Base-by-base conservation (phyloP, 352 stramenopile species). In the Pythium aquatile region DNA sequence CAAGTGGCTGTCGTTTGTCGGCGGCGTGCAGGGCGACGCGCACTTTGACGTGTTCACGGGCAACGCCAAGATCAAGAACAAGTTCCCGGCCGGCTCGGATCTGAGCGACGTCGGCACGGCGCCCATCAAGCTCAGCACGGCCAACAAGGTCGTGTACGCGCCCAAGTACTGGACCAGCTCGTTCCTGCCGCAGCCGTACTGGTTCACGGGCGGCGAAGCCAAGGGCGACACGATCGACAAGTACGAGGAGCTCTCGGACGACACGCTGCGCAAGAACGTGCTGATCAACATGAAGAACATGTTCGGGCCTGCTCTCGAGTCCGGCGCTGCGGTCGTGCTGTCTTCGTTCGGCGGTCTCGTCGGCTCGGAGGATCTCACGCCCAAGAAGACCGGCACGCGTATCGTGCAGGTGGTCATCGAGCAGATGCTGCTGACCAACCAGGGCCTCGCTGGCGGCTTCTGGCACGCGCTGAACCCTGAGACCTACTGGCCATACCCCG, bases 391-490 rank as follows among this genome's bases (percentile, higher is more conserved):
- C n/a, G 88, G 81, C 44, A 88, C 85, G 29, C 85, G 83, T 32
- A 88, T 91, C 53, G 49, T 92, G 26, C 61, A 87, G 55, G 60
- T 85, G 26, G 30, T 91, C 8, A 85, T 95, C 37, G 63, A 78
- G 13, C 60, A 81, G 20, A 95, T 95, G 84, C 66, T 78, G 39
- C 63, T 61, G 42, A 77, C 72, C 8, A 72, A 76, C 8, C 77
- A 87, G 54, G 70, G 68, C 3, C 70, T 95, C 3, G 81, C 82
- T 1, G 86, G 86, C 42, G 86, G 86, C 26, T 95, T 95, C 66
- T 95, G 83, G 82, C 88, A 72, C 68, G 83, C 79, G 29, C 64
- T 95, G 8, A 95, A 95, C 76, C 84, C 84, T 9, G 86, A 93
- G 57, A 85, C 81, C 20, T 70, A 70, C 66, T 95, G 85, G 84